Conservation (phyloP, 768 basidiomycete genomes). For the Panaeolus cyanescens region DNA sequence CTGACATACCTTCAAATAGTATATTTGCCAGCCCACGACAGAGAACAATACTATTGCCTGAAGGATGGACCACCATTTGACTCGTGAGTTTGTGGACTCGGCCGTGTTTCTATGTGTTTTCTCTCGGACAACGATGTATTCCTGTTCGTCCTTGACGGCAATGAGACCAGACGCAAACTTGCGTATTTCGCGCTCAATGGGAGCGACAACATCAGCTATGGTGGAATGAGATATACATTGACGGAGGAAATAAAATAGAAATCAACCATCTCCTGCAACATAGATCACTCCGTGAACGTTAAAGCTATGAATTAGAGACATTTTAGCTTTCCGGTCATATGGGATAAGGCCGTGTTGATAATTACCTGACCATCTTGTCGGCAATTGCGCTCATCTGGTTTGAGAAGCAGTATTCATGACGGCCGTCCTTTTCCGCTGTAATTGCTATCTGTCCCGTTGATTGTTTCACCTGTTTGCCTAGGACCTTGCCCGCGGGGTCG, state of each 20-base stretch:
- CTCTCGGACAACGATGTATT: conserved; percentile 96
- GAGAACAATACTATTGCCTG: conserved; percentile 86
- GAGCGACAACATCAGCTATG: conserved; percentile 78
- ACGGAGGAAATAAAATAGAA: neutral
- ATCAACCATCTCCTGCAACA: conserved; percentile 83
- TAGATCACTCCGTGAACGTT: conserved; percentile 98
- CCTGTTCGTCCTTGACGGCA: conserved; percentile 97
- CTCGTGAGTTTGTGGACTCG: conserved; percentile 89
- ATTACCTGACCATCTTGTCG: conserved; percentile 92
- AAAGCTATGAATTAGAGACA: conserved; percentile 58
- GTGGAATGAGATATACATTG: conserved; percentile 1
- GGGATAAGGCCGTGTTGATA: conserved; percentile 5
- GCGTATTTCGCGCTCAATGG: conserved; percentile 95
- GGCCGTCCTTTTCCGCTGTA: conserved; percentile 85
- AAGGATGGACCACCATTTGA: conserved; percentile 98
- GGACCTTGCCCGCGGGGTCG: conserved; percentile 67
- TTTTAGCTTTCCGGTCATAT: conserved; percentile 4
- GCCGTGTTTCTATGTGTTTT: conserved; percentile 92
- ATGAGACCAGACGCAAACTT: conserved; percentile 77
- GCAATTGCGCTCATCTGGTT: conserved; percentile 98
- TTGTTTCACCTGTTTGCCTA: conserved; percentile 83
- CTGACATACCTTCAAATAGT: conserved; percentile 81
- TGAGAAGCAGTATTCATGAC: conserved; percentile 96
- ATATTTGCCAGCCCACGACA: conserved; percentile 96
- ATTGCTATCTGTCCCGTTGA: conserved; percentile 88